These are phyloP conservation scores for Parastagonospora avenae DNA, from an alignment of 2,329 filamentous ascomycete species.

Conservation along the genomic window DNA sequence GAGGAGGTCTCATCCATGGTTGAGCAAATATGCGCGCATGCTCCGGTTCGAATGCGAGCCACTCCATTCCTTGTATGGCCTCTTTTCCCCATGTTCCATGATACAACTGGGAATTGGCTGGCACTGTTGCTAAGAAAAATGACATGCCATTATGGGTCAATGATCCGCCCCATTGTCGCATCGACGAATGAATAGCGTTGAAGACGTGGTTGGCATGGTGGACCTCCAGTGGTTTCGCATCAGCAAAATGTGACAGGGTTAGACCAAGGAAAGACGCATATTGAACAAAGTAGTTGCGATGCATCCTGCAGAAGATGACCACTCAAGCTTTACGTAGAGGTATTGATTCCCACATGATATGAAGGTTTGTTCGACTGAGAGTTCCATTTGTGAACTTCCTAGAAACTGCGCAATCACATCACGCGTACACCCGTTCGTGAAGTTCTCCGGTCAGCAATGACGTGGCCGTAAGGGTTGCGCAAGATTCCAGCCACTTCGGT, in stretches of 20 bases:
- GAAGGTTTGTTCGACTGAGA: too few relatives aligned
- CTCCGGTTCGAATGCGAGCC: slow-evolving; percentile 78
- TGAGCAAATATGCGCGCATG: slow-evolving; percentile 70
- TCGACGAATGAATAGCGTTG: slow-evolving; percentile 73
- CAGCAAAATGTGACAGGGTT: not conserved
- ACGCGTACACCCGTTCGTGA: too few relatives aligned
- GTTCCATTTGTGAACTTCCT: too few relatives aligned
- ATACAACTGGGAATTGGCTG: slow-evolving; percentile 68
- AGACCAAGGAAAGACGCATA: too few relatives aligned
- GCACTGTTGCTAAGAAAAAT: slow-evolving; percentile 69
- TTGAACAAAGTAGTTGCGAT: not conserved
- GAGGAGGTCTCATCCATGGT: slow-evolving; percentile 9
- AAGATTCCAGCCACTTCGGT: not conserved
- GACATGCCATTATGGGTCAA: slow-evolving; percentile 78
- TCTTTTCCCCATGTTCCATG: slow-evolving; percentile 61
- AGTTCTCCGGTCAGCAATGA: slow-evolving; percentile 2
- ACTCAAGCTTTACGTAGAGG: not conserved
- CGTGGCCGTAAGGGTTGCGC: slow-evolving; percentile 6
- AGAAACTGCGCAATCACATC: too few relatives aligned
- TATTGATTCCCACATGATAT: too few relatives aligned
- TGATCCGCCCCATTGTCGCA: slow-evolving; percentile 76
- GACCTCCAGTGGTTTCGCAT: slow-evolving; percentile 2
- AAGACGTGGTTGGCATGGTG: slow-evolving; percentile 69
- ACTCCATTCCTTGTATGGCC: slow-evolving; percentile 63
- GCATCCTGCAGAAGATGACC: not conserved